Percentiles rank a stretch among this genome's conserved stretches.
Conservation (phyloP, 495 filamentous ascomycete species). For the Aspergillus kassunensis region DNA sequence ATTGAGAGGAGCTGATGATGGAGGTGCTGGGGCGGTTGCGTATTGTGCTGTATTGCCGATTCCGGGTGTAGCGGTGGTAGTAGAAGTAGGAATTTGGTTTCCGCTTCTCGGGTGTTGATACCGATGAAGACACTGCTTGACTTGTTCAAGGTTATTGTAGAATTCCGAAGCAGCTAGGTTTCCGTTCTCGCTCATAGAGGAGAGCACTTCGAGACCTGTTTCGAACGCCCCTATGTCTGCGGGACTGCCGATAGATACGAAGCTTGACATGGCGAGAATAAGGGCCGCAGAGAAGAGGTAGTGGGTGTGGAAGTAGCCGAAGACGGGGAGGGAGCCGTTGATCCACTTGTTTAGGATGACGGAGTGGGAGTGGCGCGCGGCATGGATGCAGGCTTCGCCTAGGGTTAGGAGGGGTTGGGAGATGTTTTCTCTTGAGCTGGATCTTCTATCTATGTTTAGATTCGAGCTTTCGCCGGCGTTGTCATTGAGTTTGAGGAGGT, state of each 20-base stretch:
- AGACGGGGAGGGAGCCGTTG: conserved; percentile 40
- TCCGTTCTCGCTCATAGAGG: conserved; percentile 39
- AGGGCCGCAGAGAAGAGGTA: conserved; percentile 44
- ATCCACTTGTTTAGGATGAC: conserved; percentile 44
- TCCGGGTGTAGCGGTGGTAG: not conserved
- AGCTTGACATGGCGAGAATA: conserved; percentile 41
- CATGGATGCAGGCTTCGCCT: not conserved
- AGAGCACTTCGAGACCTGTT: conserved; percentile 36
- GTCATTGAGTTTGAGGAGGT: conserved; percentile 36
- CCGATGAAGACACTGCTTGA: conserved; percentile 30
- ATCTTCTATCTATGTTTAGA: not conserved
- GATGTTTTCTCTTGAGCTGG: conserved; percentile 27
- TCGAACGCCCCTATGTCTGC: conserved; percentile 36
- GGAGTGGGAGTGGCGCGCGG: conserved; percentile 33
- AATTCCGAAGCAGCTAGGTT: conserved; percentile 42
- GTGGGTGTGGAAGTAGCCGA: conserved; percentile 45
- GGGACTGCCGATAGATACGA: conserved; percentile 36
- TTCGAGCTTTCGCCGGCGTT: not conserved
- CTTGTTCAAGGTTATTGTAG: conserved; percentile 34
- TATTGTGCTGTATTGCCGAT: not conserved
- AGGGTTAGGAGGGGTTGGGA: conserved; percentile 13
- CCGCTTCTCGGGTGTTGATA: no score
- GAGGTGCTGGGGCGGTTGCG: not conserved
- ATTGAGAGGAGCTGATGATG: not conserved
- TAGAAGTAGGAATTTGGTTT: not conserved